These are phyloP conservation scores for Chaetomiaceae sp. DNA, from an alignment of 2,329 filamentous ascomycete genomes.

Conservation along the genomic window DNA sequence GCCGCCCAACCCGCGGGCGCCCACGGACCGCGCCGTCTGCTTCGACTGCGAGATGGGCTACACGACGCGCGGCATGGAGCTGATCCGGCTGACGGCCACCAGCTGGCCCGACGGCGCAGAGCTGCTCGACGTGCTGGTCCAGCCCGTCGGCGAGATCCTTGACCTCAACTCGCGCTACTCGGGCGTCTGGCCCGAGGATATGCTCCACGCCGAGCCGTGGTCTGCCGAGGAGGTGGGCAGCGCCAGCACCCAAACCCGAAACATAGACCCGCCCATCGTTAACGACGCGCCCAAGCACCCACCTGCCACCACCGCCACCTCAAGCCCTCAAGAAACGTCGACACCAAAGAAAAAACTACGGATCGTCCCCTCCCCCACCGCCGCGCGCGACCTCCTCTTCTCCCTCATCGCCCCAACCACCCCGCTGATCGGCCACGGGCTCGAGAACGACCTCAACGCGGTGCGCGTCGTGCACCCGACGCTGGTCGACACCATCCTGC, in stretches of 20 bases:
- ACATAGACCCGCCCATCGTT: background rate
- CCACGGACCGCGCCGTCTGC: slow-evolving; percentile 58
- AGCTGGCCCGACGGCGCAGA: slow-evolving; percentile 73
- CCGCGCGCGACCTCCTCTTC: slow-evolving; percentile 72
- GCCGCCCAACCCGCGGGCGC: slow-evolving; percentile 53
- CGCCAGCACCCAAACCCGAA: background rate
- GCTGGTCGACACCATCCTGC: slow-evolving; percentile 76
- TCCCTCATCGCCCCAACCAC: slow-evolving; percentile 67
- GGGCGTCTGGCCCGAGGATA: slow-evolving; percentile 74
- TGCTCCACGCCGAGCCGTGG: slow-evolving; percentile 60
- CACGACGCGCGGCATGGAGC: slow-evolving; percentile 78
- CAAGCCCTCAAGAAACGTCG: too few relatives aligned
- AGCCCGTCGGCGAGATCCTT: slow-evolving; percentile 74
- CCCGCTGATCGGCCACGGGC: slow-evolving; percentile 82
- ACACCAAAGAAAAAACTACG: slow-evolving; percentile 43
- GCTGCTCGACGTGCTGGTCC: slow-evolving; percentile 78
- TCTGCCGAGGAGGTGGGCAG: slow-evolving; percentile 10
- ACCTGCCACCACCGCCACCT: too few relatives aligned
- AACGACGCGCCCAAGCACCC: slow-evolving; percentile 7
- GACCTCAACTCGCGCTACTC: slow-evolving; percentile 92
- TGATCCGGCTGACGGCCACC: slow-evolving; percentile 83
- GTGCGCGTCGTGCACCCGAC: slow-evolving; percentile 77
- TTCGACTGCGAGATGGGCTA: slow-evolving; percentile 99
- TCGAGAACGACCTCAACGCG: slow-evolving; percentile 92
- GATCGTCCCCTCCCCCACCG: slow-evolving; percentile 68